phyloP scores from a whole-genome alignment of 805 yeast species.

The Candida endomychidarum region DNA sequence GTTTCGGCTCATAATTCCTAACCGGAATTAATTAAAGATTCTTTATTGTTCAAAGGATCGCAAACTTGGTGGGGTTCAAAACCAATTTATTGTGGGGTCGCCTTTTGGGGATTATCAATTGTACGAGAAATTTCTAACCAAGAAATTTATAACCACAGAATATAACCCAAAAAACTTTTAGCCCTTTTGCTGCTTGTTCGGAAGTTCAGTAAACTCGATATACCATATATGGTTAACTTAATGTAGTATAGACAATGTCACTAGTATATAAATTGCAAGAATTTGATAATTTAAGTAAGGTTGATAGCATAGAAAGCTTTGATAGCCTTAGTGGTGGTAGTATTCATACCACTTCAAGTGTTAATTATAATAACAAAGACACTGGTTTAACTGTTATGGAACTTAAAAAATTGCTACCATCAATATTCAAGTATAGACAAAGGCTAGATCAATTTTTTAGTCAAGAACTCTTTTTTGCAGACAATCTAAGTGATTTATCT shows the following conservation, averaged over 20 bases:
- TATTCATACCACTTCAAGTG: neutral
- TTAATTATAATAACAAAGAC: neutral
- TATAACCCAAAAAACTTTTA: neutral
- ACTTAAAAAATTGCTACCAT: slow-evolving; percentile 12
- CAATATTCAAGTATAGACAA: slow-evolving; percentile 10
- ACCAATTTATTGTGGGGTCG: slow-evolving; percentile 5
- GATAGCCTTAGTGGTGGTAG: slow-evolving; percentile 2
- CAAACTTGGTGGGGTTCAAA: slow-evolving; percentile 5
- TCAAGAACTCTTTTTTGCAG: slow-evolving; percentile 14
- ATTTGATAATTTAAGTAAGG: neutral
- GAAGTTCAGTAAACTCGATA: too few relatives aligned
- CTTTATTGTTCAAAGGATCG: slow-evolving; percentile 1
- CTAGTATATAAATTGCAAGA: slow-evolving; percentile 1
- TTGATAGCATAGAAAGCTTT: slow-evolving; percentile 1
- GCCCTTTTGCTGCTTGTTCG: too few relatives aligned
- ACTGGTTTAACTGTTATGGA: slow-evolving; percentile 10
- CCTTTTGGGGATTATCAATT: neutral
- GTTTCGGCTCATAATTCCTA: neutral
- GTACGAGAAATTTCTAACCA: slow-evolving; percentile 5
- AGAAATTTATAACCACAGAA: slow-evolving; percentile 1
- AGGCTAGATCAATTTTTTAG: slow-evolving; percentile 11
- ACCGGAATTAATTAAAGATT: slow-evolving; percentile 1
- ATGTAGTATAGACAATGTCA: neutral
- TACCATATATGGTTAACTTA: neutral
- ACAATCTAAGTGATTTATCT: slow-evolving; percentile 9